A percentile compares a stretch with the other conserved stretches of the same genome.
These are phyloP conservation scores for Emmonsia crescens DNA, from an alignment of 2,329 filamentous ascomycete species.

Conservation along the genomic window DNA sequence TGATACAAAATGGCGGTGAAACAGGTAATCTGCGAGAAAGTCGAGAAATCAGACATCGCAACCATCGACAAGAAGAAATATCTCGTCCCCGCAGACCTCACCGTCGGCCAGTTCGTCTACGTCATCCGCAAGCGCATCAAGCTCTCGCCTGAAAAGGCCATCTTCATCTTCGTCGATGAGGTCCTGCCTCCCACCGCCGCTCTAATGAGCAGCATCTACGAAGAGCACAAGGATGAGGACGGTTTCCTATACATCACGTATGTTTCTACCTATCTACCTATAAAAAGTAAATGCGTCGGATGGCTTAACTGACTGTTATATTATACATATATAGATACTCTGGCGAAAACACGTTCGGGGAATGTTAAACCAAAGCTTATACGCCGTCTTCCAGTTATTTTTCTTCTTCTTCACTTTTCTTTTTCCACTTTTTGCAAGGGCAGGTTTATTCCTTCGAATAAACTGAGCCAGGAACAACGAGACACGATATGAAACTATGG, in stretches of 20 bases:
- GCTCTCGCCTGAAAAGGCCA: slow-evolving; percentile 98
- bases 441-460: not conserved
- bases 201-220: slow-evolving; percentile 98
- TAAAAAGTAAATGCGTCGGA: not conserved
- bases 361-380: slow-evolving; percentile 14
- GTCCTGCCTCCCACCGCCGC: slow-evolving; percentile 92
- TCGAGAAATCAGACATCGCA: slow-evolving; percentile 97
- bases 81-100: slow-evolving; percentile 91
- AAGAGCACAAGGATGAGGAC: slow-evolving; percentile 87
- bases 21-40: slow-evolving; percentile 98
- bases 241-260: slow-evolving; percentile 98
- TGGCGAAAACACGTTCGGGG: slow-evolving; percentile 96
- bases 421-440: not conserved
- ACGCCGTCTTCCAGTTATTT: not conserved
- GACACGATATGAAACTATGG: not conserved
- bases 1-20: slow-evolving; percentile 13
- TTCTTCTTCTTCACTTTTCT: not conserved
- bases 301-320: slow-evolving; percentile 2
- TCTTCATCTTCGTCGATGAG: slow-evolving; percentile 99
- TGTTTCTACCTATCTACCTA: slow-evolving; percentile 23
- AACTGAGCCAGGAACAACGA: not conserved
- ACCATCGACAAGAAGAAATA: slow-evolving; percentile 99
- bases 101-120: slow-evolving; percentile 98
- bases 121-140: slow-evolving; percentile 99
- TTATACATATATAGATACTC: slow-evolving; percentile 58